A percentile compares a stretch with the other conserved stretches of the same genome.
Evolutionary conservation across 23 red algal genomes (phyloP).

Genomic region (Gracilaria domingensis): DNA sequence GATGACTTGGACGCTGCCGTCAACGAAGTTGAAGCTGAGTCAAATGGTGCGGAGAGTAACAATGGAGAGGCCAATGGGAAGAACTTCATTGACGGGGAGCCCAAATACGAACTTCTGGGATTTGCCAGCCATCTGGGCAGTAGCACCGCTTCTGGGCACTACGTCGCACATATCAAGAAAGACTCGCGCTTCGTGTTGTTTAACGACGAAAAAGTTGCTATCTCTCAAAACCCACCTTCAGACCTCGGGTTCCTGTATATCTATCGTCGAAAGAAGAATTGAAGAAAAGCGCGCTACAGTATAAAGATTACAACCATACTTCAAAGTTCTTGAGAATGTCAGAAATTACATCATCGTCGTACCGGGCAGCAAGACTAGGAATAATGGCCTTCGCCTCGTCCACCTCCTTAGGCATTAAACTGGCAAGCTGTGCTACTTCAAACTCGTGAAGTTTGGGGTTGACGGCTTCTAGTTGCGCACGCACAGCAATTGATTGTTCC

Average conservation of each 20-base stretch:
- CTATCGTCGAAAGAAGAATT: slow-evolving; percentile 73
- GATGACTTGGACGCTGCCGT: slow-evolving; percentile 54
- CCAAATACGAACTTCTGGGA: slow-evolving; percentile 83
- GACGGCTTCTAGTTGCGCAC: slow-evolving; percentile 50
- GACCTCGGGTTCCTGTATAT: slow-evolving; percentile 91
- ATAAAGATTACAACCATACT: slow-evolving; percentile 44
- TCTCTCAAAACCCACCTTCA: slow-evolving; percentile 74
- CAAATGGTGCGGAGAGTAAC: slow-evolving; percentile 27
- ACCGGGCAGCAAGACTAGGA: slow-evolving; percentile 64
- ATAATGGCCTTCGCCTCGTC: slow-evolving; percentile 89
- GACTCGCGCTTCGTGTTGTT: slow-evolving; percentile 79
- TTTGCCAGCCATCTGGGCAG: slow-evolving; percentile 90
- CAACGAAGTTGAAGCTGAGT: slow-evolving; percentile 17
- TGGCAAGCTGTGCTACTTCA: slow-evolving; percentile 85
- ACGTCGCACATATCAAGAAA: slow-evolving; percentile 93
- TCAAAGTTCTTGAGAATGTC: slow-evolving; percentile 83
- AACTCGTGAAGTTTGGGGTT: slow-evolving; percentile 72
- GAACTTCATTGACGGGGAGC: slow-evolving; percentile 61
- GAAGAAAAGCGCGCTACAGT: neutral
- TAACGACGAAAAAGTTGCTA: slow-evolving; percentile 95
- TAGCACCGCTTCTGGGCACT: slow-evolving; percentile 91
- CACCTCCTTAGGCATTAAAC: slow-evolving; percentile 73
- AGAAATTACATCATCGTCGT: slow-evolving; percentile 80
- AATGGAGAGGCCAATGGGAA: neutral
- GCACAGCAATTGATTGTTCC: slow-evolving; percentile 58